These are phyloP conservation scores for Erythrophleum fordii DNA, from an alignment of 306 rosid genomes.

Conservation along the genomic window DNA sequence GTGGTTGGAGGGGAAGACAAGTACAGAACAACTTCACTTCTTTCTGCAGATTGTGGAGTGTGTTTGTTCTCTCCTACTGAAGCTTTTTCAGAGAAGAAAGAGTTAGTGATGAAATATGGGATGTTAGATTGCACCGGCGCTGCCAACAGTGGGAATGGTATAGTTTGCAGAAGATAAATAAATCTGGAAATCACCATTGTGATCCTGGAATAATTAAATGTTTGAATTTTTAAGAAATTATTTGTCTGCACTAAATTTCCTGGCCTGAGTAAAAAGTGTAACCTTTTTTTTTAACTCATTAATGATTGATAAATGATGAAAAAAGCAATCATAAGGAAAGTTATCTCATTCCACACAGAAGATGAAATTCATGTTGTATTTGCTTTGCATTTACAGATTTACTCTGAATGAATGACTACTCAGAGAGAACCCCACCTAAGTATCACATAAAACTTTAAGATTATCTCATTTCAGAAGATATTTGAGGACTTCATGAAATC, in stretches of 20 bases:
- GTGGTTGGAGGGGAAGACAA: conserved; percentile 81
- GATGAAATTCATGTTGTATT: conserved; percentile 7
- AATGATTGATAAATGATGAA: conserved; percentile 1
- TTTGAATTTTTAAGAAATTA: neutral
- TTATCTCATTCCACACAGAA: conserved; percentile 12
- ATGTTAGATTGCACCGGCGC: conserved; percentile 66
- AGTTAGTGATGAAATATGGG: conserved; percentile 38
- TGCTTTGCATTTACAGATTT: neutral
- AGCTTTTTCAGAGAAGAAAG: conserved; percentile 25
- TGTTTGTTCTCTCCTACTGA: conserved; percentile 56
- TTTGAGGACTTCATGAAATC: neutral
- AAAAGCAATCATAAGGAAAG: neutral
- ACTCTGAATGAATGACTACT: neutral
- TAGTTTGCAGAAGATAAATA: conserved; percentile 71
- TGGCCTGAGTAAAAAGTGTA: conserved; percentile 2
- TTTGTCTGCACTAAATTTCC: neutral
- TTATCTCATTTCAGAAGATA: neutral
- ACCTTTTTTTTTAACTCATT: conserved; percentile 7
- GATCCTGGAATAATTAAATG: neutral
- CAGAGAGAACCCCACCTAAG: neutral
- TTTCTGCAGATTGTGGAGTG: conserved; percentile 59
- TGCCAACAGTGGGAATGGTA: conserved; percentile 68
- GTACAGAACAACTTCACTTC: conserved; percentile 76
- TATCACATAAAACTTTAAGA: neutral
- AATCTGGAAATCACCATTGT: neutral